These are phyloP conservation scores for Xylariaceae sp. DNA, from an alignment of 2,329 filamentous ascomycete genomes.

Conservation along the genomic window DNA sequence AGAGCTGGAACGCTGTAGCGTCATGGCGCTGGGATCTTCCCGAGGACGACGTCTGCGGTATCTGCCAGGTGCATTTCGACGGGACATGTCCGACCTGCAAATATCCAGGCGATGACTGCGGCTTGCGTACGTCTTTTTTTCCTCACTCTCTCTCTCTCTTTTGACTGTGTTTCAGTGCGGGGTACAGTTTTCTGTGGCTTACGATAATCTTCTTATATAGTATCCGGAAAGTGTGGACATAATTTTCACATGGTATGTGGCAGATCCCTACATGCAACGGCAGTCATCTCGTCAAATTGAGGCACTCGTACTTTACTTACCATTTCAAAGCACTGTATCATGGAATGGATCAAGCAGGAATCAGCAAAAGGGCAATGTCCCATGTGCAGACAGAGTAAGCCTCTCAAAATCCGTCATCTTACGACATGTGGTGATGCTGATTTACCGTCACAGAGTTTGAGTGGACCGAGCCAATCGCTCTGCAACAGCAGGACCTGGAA, in stretches of 20 bases:
- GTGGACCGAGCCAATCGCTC: slow-evolving; percentile 24
- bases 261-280: slow-evolving; percentile 33
- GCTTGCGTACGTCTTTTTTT: slow-evolving; percentile 64
- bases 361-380: slow-evolving; percentile 89
- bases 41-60: slow-evolving; percentile 95
- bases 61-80: slow-evolving; percentile 97
- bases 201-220: slow-evolving; percentile 39
- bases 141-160: background rate
- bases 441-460: slow-evolving; percentile 27
- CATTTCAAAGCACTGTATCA: slow-evolving; percentile 73
- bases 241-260: slow-evolving; percentile 92
- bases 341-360: slow-evolving; percentile 94
- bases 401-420: background rate
- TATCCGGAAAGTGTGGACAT: slow-evolving; percentile 93
- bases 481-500: too few species aligned
- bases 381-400: slow-evolving; percentile 90
- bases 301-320: too few species aligned
- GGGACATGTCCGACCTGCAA: slow-evolving; percentile 97
- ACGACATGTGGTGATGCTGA: slow-evolving; percentile 4
- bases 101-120: slow-evolving; percentile 94
- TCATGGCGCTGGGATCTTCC: slow-evolving; percentile 98
- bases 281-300: background rate
- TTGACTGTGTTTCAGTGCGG: background rate
- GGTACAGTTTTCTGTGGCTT: too few species aligned
- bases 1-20: slow-evolving; percentile 87